Base-by-base conservation (phyloP, 1,284 basidiomycete species). In the Ustilago hordei region DNA sequence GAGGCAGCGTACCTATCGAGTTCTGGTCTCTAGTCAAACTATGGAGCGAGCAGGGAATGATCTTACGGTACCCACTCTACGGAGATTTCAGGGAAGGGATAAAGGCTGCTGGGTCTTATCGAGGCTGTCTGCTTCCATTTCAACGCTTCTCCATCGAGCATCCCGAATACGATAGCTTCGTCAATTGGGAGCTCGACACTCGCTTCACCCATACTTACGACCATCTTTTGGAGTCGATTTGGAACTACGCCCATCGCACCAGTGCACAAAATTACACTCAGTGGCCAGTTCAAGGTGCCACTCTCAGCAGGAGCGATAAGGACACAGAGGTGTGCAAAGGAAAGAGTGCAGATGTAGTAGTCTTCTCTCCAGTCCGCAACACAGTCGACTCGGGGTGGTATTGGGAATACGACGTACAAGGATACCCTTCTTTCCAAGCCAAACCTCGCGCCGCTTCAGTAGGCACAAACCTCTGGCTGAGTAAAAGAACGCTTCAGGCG, bases 351-450 rank as follows among this genome's bases (percentile, higher is more conserved):
- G 68, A 70, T 8, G 59, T 70, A 17, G 45, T 70, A 2, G 59
- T 70, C 15, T 57, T 70, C 31, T 70, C 68, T 0, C 62, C 68
- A 6, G 48, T 61, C 3, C 68, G 68, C 39, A 36, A 70, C 55
- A 62, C 68, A 3, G 47, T 47, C 4, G 15, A 48, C n/a, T 64
- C 68, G 2, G 68, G 43, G 4, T 70, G 68, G 68, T 70, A 70
- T 19, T 70, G 68, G 68, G 68, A 70, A 54, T 70, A 70, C 41
- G 68, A 70, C 23, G 68, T 70, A 2, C 68, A 70, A 54, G 68
- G 68, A 5, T 70, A 23, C 19, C 32, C 57, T 8, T 9, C 38
- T 4, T 35, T 35, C 41, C 47, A 52, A 41, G 47, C 48, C 5
- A 65, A 48, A 11, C 8, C 54, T 5, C 63, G 68, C 12, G 38